phyloP scores from a whole-genome alignment of 129 eudicot species.

The Escallonia herrerae region DNA sequence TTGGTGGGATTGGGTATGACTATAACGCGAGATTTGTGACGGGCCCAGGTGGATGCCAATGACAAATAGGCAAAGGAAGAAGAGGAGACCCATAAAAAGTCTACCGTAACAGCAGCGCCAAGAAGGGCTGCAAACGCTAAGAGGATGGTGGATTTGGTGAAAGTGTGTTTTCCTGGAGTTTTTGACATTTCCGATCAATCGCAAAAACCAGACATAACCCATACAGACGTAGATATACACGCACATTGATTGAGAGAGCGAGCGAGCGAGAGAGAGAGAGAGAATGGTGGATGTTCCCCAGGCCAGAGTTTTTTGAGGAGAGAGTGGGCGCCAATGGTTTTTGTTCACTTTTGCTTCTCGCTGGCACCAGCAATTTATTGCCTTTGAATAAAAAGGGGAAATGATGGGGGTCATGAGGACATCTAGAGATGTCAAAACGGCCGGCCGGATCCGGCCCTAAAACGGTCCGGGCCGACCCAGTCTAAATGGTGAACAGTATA shows the following conservation, averaged over 20 bases:
- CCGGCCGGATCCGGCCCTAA: too few relatives aligned
- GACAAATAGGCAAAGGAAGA: slow-evolving; percentile 28
- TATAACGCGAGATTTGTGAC: slow-evolving; percentile 20
- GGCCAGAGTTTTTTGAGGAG: slow-evolving; percentile 1
- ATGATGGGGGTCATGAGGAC: too few relatives aligned
- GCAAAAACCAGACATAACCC: slow-evolving; percentile 13
- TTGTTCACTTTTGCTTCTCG: not conserved
- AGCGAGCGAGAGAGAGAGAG: not conserved
- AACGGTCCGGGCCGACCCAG: too few relatives aligned
- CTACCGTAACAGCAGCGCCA: slow-evolving; percentile 23
- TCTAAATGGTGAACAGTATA: too few relatives aligned
- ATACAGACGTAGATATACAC: not conserved
- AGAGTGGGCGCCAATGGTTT: slow-evolving; percentile 45
- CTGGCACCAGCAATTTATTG: not conserved
- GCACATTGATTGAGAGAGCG: not conserved
- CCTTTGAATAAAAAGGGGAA: too few relatives aligned
- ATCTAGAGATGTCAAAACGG: too few relatives aligned
- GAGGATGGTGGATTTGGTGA: slow-evolving; percentile 28
- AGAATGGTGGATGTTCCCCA: not conserved
- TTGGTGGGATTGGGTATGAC: slow-evolving; percentile 19
- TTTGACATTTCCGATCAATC: slow-evolving; percentile 18
- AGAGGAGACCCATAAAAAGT: slow-evolving; percentile 35
- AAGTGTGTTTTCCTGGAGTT: slow-evolving; percentile 25
- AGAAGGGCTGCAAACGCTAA: slow-evolving; percentile 20
- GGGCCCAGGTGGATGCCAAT: slow-evolving; percentile 26